Evolutionary conservation across 2,329 filamentous ascomycete genomes (phyloP).

Genomic region (Epichloe bromicola): DNA sequence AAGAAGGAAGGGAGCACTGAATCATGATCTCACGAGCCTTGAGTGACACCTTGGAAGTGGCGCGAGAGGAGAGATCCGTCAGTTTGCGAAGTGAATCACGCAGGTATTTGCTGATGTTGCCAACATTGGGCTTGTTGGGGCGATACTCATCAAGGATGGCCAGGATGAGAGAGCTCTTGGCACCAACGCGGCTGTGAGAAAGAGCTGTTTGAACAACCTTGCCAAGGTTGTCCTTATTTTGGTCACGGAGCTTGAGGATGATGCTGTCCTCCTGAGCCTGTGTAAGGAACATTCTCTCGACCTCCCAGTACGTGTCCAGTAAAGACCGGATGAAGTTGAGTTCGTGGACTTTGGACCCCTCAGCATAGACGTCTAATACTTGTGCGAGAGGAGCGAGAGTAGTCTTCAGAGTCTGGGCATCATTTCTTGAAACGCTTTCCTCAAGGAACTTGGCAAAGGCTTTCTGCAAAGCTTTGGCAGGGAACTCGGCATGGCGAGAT

Average conservation of each 20-base stretch:
- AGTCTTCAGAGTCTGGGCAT: conserved; percentile 59
- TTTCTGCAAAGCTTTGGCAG: conserved; percentile 75
- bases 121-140: conserved; percentile 82
- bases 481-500: conserved; percentile 72
- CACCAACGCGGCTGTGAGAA: conserved; percentile 81
- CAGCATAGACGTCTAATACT: conserved; percentile 67
- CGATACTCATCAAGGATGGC: conserved; percentile 90
- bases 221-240: conserved; percentile 83
- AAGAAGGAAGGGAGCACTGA: conserved; percentile 86
- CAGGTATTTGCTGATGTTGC: conserved; percentile 80
- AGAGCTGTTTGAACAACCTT: conserved; percentile 81
- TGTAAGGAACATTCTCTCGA: conserved; percentile 80
- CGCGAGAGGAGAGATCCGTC: conserved; percentile 69
- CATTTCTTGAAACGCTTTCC: conserved; percentile 62
- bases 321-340: conserved; percentile 67
- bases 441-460: conserved; percentile 79
- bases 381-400: conserved; percentile 64
- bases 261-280: conserved; percentile 89
- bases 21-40: conserved; percentile 97
- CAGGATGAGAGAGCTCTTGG: conserved; percentile 88
- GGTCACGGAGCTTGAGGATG: conserved; percentile 83
- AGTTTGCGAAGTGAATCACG: conserved; percentile 70
- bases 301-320: conserved; percentile 67
- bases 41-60: conserved; percentile 86
- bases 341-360: conserved; percentile 85